phyloP scores from a whole-genome alignment of 2,329 filamentous ascomycete species.

The Didymella arachidicola region DNA sequence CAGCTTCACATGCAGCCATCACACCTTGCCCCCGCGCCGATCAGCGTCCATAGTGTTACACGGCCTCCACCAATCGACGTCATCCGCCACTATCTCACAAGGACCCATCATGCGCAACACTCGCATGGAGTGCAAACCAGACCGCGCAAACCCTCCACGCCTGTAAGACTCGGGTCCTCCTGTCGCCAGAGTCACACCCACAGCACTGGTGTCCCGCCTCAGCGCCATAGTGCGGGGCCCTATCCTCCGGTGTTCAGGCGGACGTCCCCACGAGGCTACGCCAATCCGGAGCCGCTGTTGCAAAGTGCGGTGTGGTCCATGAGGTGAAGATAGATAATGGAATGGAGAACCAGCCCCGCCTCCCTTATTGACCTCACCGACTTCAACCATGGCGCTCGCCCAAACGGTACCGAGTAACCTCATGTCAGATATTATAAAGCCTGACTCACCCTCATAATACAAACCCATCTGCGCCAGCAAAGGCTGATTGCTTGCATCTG shows the following conservation, averaged over 20 bases:
- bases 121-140: constrained; percentile 17
- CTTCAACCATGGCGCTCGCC: constrained; percentile 16
- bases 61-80: constrained; percentile 7
- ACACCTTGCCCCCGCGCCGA: constrained; percentile 10
- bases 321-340: constrained; percentile 19
- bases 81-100: constrained; percentile 16
- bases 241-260: constrained; percentile 13
- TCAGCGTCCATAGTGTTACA: constrained; percentile 10
- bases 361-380: constrained; percentile 19
- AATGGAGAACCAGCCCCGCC: constrained; percentile 24
- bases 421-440: constrained; percentile 7
- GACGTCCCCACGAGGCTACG: constrained; percentile 11
- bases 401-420: constrained; percentile 6
- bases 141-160: constrained; percentile 12
- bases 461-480: constrained; percentile 13
- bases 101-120: constrained; percentile 15
- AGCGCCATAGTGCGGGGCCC: constrained; percentile 9
- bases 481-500: constrained; percentile 12
- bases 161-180: constrained; percentile 12
- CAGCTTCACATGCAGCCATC: constrained; percentile 18
- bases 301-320: constrained; percentile 19
- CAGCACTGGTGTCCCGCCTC: constrained; percentile 12
- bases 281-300: constrained; percentile 14
- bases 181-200: constrained; percentile 12
- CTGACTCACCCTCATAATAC: constrained; percentile 15